Evolutionary conservation across 2,329 filamentous ascomycete genomes (phyloP).

Genomic region (Drechmeria coniospora): DNA sequence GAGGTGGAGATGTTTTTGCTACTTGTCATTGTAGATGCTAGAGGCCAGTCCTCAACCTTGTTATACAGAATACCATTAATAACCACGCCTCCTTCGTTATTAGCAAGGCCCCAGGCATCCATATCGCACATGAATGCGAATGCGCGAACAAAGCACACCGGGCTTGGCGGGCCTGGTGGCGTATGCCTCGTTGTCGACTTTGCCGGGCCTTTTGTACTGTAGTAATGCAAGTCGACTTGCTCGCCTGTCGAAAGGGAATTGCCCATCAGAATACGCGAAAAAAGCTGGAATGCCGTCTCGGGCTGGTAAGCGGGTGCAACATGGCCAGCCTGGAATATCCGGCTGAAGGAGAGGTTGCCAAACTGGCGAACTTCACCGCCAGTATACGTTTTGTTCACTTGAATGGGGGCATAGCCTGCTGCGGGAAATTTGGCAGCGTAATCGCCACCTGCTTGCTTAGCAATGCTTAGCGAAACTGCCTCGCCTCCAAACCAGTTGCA

Average conservation of each 20-base stretch:
- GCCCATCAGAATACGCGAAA: conserved; percentile 42
- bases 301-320: conserved; percentile 47
- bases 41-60: conserved; percentile 24
- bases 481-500: conserved; percentile 63
- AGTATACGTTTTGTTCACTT: conserved; percentile 51
- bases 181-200: conserved; percentile 42
- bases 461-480: conserved; percentile 49
- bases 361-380: conserved; percentile 63
- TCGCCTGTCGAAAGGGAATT: conserved; percentile 41
- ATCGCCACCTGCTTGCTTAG: conserved; percentile 26
- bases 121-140: conserved; percentile 32
- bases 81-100: conserved; percentile 36
- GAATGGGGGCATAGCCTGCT: conserved; percentile 58
- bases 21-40: no score
- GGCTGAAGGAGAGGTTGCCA: conserved; percentile 55
- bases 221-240: conserved; percentile 32
- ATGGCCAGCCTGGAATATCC: conserved; percentile 52
- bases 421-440: conserved; percentile 41
- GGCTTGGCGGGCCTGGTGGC: conserved; percentile 27
- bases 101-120: conserved; percentile 29
- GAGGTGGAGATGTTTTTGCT: no score
- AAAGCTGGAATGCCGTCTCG: conserved; percentile 41
- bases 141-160: conserved; percentile 46
- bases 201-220: conserved; percentile 39
- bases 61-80: conserved; percentile 43